Evolutionary conservation across 2,329 filamentous ascomycete genomes (phyloP), one percentile per base, ranked within the genome.

Genomic region (Sporothrix luriei): DNA sequence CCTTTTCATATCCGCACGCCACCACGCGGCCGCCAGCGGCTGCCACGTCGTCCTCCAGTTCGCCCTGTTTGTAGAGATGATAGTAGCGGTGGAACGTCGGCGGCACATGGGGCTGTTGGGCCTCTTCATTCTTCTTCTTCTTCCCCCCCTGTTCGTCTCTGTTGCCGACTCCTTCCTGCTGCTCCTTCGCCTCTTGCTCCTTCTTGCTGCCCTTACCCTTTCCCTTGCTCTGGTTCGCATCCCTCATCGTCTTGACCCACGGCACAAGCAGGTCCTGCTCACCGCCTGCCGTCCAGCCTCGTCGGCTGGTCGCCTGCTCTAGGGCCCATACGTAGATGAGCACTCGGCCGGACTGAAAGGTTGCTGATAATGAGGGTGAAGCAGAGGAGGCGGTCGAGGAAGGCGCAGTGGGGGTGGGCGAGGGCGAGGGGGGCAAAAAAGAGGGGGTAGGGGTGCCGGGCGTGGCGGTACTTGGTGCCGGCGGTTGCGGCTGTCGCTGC

Each of bases 301-400:
- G 84, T 70, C 95, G 87, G 79, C 93, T 97, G 70, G 83, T 83
- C 75, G 90, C 90, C 81, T 99, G 95, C 83, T 99, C 95, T 24
- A 99, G 84, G 0, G 95, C 95, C 95, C 95, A 98, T 21, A 96
- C 94, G 78, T 95, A 97, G 66, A 98, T 84, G 69, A 98, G 82
- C 19, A 91, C 90, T 77, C 85, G 88, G 0, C 92, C 93, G 9
- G 80, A 49, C 38, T 9, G 9, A n/a, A 57, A 40, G 24, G 33
- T 2, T 10, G 48, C 52, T 10, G 48, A 66, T 80, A 72, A 16
- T 14, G 57, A 19, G 7, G 57, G 14, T 7, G 57, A 46, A 21
- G 33, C 33, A 33, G 33, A 43, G 33, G 57, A 21, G 54, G 55
- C 21, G 16, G 57, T 33, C n/a, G 33, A 61, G n/a, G 21, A 46